Base-by-base conservation (phyloP, 2,329 filamentous ascomycete species). In the Pseudonectria buxi region DNA sequence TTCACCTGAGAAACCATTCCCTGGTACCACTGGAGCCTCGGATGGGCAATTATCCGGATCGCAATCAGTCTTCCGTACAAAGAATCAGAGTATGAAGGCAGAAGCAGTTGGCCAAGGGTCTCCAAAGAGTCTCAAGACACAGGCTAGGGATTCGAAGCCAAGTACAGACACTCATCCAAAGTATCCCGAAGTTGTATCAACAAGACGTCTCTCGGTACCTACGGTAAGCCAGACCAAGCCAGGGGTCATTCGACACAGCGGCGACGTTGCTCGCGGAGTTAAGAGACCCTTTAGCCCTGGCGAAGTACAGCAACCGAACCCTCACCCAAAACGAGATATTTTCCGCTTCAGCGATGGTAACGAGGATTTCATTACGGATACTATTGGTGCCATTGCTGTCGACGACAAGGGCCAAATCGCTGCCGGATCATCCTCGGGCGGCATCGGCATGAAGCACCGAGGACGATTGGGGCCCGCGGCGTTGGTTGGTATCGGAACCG, bases 361-460 rank as follows among this genome's bases (percentile, higher is more conserved):
- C 14, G 79, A 86, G 43, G 74, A 83, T 52, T 72, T 62, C 16
- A 74, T 98, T 49, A 94, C 83, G 3, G 92, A 98, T 65, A 98
- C 92, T 10, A 88, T 98, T 40, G 92, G 94, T 29, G 92, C 89
- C 18, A 95, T 98, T 54, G 92, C 88, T 10, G 81, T 98, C 44
- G 92, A 98, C 54, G 74, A 75, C 32, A 76, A 74, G 49, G 92
- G 92, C 12, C 82, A 83, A 39, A 95, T 98, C 55, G 90, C 94
- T 4, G 92, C 90, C 4, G 92, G 84, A 12, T 95, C 92, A 2
- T 98, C 92, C 2, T 98, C 94, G 12, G 92, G 92, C 6, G 92
- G 92, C 2, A 98, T 98, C 56, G 90, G 92, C 18, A 95, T 98
- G 90, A 98, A 98, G 58, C 89, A 95, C 59, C 78, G 80, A 41